A percentile compares a stretch with the other conserved stretches of the same genome.
phyloP scores from a whole-genome alignment of 768 basidiomycete genomes.

The Boletus tylopilopsis region DNA sequence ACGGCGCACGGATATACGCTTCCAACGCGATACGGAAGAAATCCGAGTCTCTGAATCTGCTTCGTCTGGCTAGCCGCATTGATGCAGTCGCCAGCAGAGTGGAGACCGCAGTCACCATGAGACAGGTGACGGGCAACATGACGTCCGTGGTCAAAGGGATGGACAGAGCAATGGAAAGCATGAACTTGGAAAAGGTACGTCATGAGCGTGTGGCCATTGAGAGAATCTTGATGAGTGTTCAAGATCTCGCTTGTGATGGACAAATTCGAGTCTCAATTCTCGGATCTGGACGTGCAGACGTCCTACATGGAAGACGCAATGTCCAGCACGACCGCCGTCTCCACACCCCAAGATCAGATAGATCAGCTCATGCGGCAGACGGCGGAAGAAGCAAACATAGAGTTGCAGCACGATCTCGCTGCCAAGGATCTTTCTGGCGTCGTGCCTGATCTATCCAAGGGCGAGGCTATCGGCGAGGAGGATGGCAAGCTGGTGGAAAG shows the following conservation, averaged over 20 bases:
- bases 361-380: conserved; percentile 89
- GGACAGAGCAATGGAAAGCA: conserved; percentile 98
- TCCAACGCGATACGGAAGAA: conserved; percentile 99
- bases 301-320: conserved; percentile 98
- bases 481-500: conserved; percentile 82
- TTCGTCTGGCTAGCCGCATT: conserved; percentile 85
- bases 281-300: conserved; percentile 97
- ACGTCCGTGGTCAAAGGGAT: conserved; percentile 94
- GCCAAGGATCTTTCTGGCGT: conserved; percentile 50
- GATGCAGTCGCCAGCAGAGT: conserved; percentile 97
- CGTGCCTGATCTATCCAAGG: conserved; percentile 53
- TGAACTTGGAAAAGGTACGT: conserved; percentile 95
- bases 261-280: conserved; percentile 95
- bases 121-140: conserved; percentile 95
- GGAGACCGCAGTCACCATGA: conserved; percentile 98
- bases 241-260: conserved; percentile 99
- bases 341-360: conserved; percentile 96
- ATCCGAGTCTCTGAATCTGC: conserved; percentile 86
- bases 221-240: not conserved
- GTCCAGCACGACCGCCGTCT: conserved; percentile 86
- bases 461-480: conserved; percentile 65
- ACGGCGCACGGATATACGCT: conserved; percentile 97
- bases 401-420: conserved; percentile 87
- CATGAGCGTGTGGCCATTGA: not conserved
- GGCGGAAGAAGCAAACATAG: conserved; percentile 95